Base-by-base conservation (phyloP, 1,139 yeast species). In the Pneumocystis oryctolagi region DNA sequence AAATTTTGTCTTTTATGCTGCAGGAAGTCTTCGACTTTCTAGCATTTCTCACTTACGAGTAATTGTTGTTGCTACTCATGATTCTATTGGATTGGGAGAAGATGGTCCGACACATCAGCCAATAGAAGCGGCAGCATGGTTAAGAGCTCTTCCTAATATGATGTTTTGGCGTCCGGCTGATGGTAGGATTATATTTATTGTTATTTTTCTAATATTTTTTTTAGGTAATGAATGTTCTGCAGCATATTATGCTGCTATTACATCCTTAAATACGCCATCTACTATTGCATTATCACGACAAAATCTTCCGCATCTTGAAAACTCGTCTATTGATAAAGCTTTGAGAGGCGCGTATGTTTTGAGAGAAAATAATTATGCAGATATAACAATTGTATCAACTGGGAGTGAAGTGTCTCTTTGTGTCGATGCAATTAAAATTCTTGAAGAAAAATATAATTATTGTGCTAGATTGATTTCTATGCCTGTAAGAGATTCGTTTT, bases 91-190 rank as follows among this genome's bases (percentile, higher is more conserved):
- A 79, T 83, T 92, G 71, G 98, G 98, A 80, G 98, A 92, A 82
- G 98, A 92, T 75, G 98, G 98, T 75, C 98, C 98, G 77, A 92
- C 98, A 75, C 98, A 92, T 79, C 98, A 92, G 82, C 99, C 99
- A 77, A 89, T 92, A 72, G 99, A 92, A 83, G 92, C 98, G 67
- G 80, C 92, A 75, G 96, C 97, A 67, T 98, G 92, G 78, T 84
- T 94, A 79, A 89, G 99, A 82, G 96, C 98, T 70, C 76, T 83
- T 72, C 99, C 99, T 79, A 94, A 94, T 82, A 73, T 84, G 72
- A 83, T 85, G 76, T 97, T 92, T 67, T 92, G 97, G 97, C 89
- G 99, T 83, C 98, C 98, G 71, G 55, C 55, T 25, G 55, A 47
- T 30, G 42, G 42, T 35, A 20, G 16, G 30, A 14, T 28, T 20